Percentiles rank a stretch among this genome's conserved stretches.
These are phyloP conservation scores for Anisodus acutangulus DNA, from an alignment of 257 asterid species.

Conservation along the genomic window DNA sequence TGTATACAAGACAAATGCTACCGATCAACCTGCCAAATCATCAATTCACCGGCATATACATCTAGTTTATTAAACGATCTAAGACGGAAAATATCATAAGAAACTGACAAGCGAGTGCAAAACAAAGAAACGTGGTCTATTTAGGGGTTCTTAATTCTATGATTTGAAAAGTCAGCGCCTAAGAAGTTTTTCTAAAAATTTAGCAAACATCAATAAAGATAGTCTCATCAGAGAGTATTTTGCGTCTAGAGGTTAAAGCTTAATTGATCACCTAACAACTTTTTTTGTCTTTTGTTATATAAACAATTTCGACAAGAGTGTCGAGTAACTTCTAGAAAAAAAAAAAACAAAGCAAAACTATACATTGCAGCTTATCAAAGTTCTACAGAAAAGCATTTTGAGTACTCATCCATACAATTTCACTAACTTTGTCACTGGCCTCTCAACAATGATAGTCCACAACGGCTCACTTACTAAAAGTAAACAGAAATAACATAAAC, in stretches of 20 bases:
- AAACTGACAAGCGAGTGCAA: not conserved
- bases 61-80: not conserved
- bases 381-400: not conserved
- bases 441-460: too few species aligned
- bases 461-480: not conserved
- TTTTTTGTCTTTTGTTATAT: constrained; percentile 1
- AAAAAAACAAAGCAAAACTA: too few species aligned
- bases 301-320: not conserved
- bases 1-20: constrained; percentile 2
- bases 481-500: constrained; percentile 16
- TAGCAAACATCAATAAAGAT: not conserved
- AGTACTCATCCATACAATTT: not conserved
- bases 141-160: not conserved
- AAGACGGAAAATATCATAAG: not conserved
- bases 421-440: not conserved
- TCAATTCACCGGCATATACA: not conserved
- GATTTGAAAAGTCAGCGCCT: not conserved
- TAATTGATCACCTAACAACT: not conserved
- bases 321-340: too few species aligned
- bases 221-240: not conserved
- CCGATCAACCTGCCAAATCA: not conserved
- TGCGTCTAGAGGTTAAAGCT: not conserved
- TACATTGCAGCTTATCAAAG: not conserved
- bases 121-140: not conserved
- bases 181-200: not conserved